These are phyloP conservation scores for Epichloe hybrida DNA, from an alignment of 2,329 filamentous ascomycete genomes.

Conservation along the genomic window DNA sequence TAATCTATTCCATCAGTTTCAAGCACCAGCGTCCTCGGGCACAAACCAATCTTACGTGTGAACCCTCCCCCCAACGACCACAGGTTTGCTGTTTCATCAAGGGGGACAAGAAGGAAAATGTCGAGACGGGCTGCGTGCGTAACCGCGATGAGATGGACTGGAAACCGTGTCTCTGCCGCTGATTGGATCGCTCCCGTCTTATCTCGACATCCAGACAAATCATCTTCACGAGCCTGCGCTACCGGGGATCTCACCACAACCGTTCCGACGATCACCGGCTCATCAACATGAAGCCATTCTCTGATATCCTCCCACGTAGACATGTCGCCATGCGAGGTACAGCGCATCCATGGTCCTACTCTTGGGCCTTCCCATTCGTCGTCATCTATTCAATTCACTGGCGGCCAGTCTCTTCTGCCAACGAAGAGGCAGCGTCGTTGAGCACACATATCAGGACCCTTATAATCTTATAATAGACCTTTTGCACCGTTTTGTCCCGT, in stretches of 20 bases:
- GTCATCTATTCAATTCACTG: not conserved
- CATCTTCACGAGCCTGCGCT: not conserved
- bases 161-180: not conserved
- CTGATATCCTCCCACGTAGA: not conserved
- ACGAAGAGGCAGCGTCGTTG: not conserved
- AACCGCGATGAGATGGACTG: not conserved
- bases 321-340: slow-evolving; percentile 1
- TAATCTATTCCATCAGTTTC: not conserved
- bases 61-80: not conserved
- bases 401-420: not conserved
- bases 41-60: not conserved
- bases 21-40: not conserved
- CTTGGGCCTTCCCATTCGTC: not conserved
- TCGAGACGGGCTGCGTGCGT: not conserved
- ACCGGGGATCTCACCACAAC: not conserved
- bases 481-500: not conserved
- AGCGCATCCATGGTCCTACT: slow-evolving; percentile 3
- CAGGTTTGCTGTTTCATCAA: slow-evolving; percentile 2
- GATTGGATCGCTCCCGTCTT: not conserved
- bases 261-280: not conserved
- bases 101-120: not conserved
- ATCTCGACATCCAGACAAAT: not conserved
- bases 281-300: not conserved
- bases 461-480: not conserved
- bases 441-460: not conserved